Conservation (phyloP, 768 basidiomycete species). For the Suillus variegatus region DNA sequence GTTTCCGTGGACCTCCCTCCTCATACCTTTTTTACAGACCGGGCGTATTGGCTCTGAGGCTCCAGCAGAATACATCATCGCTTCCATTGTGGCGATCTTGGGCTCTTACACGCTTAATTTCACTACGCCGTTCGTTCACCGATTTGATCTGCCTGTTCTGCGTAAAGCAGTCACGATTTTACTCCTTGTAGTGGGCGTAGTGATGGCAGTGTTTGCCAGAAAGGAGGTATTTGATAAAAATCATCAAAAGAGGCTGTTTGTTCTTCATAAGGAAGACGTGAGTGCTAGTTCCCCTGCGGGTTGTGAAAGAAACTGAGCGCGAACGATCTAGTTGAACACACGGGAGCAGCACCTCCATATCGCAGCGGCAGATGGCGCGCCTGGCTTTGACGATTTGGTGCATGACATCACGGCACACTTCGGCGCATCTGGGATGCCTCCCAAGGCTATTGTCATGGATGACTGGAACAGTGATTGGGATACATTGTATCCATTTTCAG, state of each 20-base stretch:
- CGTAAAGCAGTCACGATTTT: conserved; percentile 44
- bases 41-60: conserved; percentile 82
- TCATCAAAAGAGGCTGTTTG: conserved; percentile 88
- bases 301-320: background rate
- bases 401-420: conserved; percentile 61
- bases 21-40: conserved; percentile 47
- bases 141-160: conserved; percentile 52
- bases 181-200: conserved; percentile 44
- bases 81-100: conserved; percentile 64
- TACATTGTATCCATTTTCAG: conserved; percentile 76
- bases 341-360: conserved; percentile 76
- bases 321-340: conserved; percentile 58
- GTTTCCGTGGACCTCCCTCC: background rate
- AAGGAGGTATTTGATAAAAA: conserved; percentile 71
- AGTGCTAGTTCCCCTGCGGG: conserved; percentile 21
- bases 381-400: conserved; percentile 69
- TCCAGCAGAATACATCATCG: conserved; percentile 88
- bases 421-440: conserved; percentile 41
- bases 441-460: conserved; percentile 59
- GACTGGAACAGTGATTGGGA: conserved; percentile 91
- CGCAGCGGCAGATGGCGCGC: conserved; percentile 80
- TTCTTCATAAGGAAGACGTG: conserved; percentile 87
- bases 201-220: conserved; percentile 62
- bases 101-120: conserved; percentile 62
- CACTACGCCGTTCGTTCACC: conserved; percentile 69